A percentile compares a stretch with the other conserved stretches of the same genome.
These are phyloP conservation scores for Suillus subalutaceus DNA, from an alignment of 768 basidiomycete genomes.

Conservation along the genomic window DNA sequence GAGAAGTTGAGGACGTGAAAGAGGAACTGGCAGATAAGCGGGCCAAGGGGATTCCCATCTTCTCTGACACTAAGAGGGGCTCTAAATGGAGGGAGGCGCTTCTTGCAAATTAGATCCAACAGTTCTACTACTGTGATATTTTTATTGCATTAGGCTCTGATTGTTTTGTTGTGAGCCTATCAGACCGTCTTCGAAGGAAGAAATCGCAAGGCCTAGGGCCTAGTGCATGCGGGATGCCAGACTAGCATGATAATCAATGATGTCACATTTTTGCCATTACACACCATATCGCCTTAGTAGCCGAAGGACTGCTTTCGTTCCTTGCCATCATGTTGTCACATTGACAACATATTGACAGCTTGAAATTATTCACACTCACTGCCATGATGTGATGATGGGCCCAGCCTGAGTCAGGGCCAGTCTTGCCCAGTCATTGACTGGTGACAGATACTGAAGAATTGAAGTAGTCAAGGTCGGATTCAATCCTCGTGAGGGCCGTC, in stretches of 20 bases:
- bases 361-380: background rate
- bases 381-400: background rate
- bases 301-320: background rate
- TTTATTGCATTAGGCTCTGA: background rate
- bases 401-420: background rate
- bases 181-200: background rate
- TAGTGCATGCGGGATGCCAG: background rate
- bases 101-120: background rate
- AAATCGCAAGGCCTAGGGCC: background rate
- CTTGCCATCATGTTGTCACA: background rate
- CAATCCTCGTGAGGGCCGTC: background rate
- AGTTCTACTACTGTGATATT: background rate
- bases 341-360: background rate
- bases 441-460: background rate
- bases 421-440: background rate
- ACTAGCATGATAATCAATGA: background rate
- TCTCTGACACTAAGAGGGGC: conserved; percentile 19
- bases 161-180: background rate
- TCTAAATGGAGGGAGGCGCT: conserved; percentile 2
- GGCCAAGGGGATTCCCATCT: conserved; percentile 24
- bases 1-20: conserved; percentile 41
- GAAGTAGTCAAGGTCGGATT: background rate
- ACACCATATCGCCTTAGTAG: background rate
- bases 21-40: conserved; percentile 30
- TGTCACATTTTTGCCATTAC: background rate